phyloP scores from a whole-genome alignment of 495 filamentous ascomycete genomes.

The Haplographium delicatum region DNA sequence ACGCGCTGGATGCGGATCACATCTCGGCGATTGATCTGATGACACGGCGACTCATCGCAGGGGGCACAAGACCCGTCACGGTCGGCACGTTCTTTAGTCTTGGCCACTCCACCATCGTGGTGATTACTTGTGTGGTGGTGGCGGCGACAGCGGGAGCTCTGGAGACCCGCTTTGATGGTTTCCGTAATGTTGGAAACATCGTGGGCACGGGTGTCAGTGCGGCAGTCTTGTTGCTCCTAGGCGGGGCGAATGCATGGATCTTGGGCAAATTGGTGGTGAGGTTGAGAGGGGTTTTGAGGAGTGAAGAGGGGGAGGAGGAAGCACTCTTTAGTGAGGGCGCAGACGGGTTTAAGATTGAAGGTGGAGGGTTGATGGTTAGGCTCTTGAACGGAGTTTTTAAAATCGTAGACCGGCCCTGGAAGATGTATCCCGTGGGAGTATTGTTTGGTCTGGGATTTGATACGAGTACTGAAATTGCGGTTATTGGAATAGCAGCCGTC shows the following conservation, averaged over 20 bases:
- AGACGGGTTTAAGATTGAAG: constrained; percentile 67
- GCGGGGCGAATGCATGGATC: constrained; percentile 81
- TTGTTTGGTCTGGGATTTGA: constrained; percentile 95
- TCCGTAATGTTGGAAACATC: constrained; percentile 78
- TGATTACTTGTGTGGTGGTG: constrained; percentile 86
- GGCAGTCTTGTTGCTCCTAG: constrained; percentile 74
- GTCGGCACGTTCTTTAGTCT: constrained; percentile 95
- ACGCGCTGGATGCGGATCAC: constrained; percentile 95
- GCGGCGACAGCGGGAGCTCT: constrained; percentile 84
- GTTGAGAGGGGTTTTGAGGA: constrained; percentile 53
- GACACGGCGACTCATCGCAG: constrained; percentile 85
- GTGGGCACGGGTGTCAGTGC: constrained; percentile 82
- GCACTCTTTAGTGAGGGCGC: neutral
- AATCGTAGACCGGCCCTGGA: constrained; percentile 88
- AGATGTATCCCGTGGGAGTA: constrained; percentile 91
- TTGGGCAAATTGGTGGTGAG: constrained; percentile 66
- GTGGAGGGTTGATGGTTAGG: constrained; percentile 66
- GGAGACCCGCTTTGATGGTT: constrained; percentile 69
- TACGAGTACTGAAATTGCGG: constrained; percentile 88
- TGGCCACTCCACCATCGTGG: constrained; percentile 89
- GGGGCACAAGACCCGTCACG: constrained; percentile 80
- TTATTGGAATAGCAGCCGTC: constrained; percentile 87
- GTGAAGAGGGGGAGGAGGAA: constrained; percentile 24
- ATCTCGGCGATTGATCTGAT: constrained; percentile 95
- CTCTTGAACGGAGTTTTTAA: constrained; percentile 74